Conservation (phyloP, 1,139 yeast species). For the Taphrina communis region DNA sequence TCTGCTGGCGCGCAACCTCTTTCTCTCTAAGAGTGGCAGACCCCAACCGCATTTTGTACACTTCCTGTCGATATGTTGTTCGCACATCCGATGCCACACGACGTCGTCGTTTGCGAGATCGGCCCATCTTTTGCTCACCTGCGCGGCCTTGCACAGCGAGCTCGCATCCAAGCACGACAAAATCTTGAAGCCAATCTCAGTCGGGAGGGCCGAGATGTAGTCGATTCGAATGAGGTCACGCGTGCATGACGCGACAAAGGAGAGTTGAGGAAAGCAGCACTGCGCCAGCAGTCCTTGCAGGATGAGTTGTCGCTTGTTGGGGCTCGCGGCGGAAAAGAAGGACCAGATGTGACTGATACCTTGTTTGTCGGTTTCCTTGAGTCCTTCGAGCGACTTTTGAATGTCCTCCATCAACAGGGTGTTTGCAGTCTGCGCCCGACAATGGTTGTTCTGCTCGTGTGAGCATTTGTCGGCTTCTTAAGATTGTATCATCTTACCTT, state of each 20-base stretch:
- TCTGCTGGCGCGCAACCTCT: slow-evolving; percentile 50
- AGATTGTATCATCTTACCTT: not conserved
- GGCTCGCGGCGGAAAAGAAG: slow-evolving; percentile 73
- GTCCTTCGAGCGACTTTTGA: slow-evolving; percentile 55
- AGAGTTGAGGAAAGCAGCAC: slow-evolving; percentile 93
- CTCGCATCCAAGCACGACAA: slow-evolving; percentile 88
- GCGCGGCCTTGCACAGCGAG: slow-evolving; percentile 90
- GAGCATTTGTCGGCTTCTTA: not conserved
- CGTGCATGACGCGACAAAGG: slow-evolving; percentile 80
- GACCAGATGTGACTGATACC: slow-evolving; percentile 80
- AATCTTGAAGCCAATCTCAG: slow-evolving; percentile 81
- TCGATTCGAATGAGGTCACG: slow-evolving; percentile 82
- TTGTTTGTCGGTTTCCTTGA: slow-evolving; percentile 69
- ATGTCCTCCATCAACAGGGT: slow-evolving; percentile 67
- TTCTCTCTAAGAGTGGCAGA: slow-evolving; percentile 72
- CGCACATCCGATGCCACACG: slow-evolving; percentile 98
- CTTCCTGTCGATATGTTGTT: slow-evolving; percentile 94
- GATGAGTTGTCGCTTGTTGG: slow-evolving; percentile 71
- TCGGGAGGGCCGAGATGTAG: slow-evolving; percentile 81
- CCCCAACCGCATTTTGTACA: slow-evolving; percentile 99
- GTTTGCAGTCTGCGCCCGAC: slow-evolving; percentile 70
- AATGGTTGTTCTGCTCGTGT: slow-evolving; percentile 72
- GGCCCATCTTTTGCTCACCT: slow-evolving; percentile 86
- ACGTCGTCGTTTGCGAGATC: slow-evolving; percentile 90
- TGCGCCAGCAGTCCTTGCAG: slow-evolving; percentile 83